These are phyloP conservation scores for Scheffersomyces stipitis DNA, from an alignment of 805 yeast genomes.

Conservation along the genomic window DNA sequence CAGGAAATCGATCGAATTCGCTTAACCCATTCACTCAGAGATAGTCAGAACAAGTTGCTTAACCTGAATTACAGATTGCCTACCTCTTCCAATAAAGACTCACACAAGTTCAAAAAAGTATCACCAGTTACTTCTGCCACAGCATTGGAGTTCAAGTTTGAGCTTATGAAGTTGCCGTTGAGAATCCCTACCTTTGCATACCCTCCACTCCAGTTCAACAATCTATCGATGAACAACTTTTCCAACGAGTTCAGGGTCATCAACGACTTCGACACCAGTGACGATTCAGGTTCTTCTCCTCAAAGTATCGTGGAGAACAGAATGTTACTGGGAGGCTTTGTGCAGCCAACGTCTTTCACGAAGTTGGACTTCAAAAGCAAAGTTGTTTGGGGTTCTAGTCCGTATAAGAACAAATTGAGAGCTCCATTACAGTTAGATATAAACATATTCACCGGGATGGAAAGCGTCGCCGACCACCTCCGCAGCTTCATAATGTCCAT, in stretches of 20 bases:
- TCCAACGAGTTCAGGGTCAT: constrained; percentile 16
- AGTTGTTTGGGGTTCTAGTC: neutral
- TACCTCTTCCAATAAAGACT: constrained; percentile 12
- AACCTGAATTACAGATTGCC: constrained; percentile 26
- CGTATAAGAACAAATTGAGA: neutral
- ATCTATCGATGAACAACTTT: constrained; percentile 17
- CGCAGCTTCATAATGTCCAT: constrained; percentile 4
- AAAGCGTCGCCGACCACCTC: constrained; percentile 8
- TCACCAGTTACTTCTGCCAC: neutral
- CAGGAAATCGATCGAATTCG: constrained; percentile 21
- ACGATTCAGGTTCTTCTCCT: neutral
- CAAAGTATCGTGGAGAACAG: neutral
- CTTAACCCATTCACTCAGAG: constrained; percentile 27
- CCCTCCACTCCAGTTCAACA: constrained; percentile 21
- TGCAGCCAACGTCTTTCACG: constrained; percentile 5
- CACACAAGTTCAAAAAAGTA: neutral
- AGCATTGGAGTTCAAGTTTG: constrained; percentile 23
- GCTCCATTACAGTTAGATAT: constrained; percentile 3
- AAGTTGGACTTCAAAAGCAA: constrained; percentile 3
- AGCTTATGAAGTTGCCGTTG: constrained; percentile 19
- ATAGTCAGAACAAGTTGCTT: constrained; percentile 25
- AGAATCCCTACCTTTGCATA: constrained; percentile 19
- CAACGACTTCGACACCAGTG: constrained; percentile 3
- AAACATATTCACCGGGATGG: constrained; percentile 7
- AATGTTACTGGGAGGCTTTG: constrained; percentile 6